Percentiles rank a stretch among this genome's conserved stretches.
phyloP scores from a whole-genome alignment of 306 rosid genomes.

The Casuarina glauca region DNA sequence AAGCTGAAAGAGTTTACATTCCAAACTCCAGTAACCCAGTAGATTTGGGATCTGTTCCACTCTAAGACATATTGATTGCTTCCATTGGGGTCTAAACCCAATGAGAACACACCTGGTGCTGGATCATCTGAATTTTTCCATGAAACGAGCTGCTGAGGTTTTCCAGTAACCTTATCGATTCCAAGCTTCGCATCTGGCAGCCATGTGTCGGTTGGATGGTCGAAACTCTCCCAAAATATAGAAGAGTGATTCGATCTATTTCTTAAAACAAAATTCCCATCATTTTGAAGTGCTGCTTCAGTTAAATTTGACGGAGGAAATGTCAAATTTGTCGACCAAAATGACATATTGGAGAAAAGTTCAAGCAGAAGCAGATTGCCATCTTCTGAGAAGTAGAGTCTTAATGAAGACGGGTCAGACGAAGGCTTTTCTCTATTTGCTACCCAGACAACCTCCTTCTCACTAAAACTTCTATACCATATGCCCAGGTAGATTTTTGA shows the following conservation, averaged over 20 bases:
- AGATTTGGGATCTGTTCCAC: too few species aligned
- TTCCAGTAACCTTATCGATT: constrained; percentile 29
- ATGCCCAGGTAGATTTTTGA: too few species aligned
- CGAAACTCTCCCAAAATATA: too few species aligned
- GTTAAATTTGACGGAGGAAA: background rate
- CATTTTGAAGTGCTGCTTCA: background rate
- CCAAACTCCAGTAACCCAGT: too few species aligned
- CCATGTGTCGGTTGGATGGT: too few species aligned
- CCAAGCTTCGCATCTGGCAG: constrained; percentile 45
- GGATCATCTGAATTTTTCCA: constrained; percentile 45
- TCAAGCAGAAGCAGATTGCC: background rate
- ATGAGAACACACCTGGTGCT: constrained; percentile 37
- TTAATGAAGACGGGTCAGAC: background rate
- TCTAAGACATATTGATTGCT: background rate
- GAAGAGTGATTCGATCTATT: too few species aligned
- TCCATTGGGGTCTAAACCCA: constrained; percentile 43
- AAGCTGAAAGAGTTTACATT: too few species aligned
- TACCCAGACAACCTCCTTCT: background rate
- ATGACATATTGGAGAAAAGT: background rate
- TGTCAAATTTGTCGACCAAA: background rate
- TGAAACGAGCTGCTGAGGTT: constrained; percentile 45
- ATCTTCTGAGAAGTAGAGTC: background rate
- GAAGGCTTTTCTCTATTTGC: background rate
- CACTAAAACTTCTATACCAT: too few species aligned
- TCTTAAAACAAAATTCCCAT: background rate